These are phyloP conservation scores for Mycena haematopus DNA, from an alignment of 768 basidiomycete genomes.

Conservation along the genomic window DNA sequence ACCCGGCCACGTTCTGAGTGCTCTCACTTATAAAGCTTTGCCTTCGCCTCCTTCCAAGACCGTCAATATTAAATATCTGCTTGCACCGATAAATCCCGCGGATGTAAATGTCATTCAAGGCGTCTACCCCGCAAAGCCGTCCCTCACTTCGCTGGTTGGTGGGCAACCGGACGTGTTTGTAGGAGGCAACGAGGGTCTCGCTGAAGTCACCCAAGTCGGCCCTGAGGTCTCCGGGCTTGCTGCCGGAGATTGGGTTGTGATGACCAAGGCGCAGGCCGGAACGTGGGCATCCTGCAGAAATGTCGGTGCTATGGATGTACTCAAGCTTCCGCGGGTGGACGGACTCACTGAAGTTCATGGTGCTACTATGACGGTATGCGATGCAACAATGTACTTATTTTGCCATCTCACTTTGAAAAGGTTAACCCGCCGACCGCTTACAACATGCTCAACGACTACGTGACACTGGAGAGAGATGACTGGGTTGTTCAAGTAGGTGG, in stretches of 20 bases:
- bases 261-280: constrained; percentile 71
- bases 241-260: constrained; percentile 76
- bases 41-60: constrained; percentile 61
- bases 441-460: constrained; percentile 80
- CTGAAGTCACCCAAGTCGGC: constrained; percentile 67
- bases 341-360: constrained; percentile 64
- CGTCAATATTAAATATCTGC: constrained; percentile 68
- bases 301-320: constrained; percentile 59
- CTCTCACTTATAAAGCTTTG: constrained; percentile 57
- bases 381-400: background rate
- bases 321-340: constrained; percentile 59
- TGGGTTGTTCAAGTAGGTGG: constrained; percentile 80
- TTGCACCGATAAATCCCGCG: constrained; percentile 82
- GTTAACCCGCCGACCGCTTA: constrained; percentile 87
- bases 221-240: constrained; percentile 53
- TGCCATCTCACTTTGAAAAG: constrained; percentile 38
- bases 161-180: constrained; percentile 53
- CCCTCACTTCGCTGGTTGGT: constrained; percentile 41
- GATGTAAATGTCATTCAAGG: constrained; percentile 85
- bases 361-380: constrained; percentile 75
- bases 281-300: constrained; percentile 74
- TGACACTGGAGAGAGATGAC: constrained; percentile 66
- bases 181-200: constrained; percentile 81
- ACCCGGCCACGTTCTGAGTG: constrained; percentile 64
- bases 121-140: constrained; percentile 76